Evolutionary conservation across 192 early-diverging fungal species (phyloP), one percentile per base, ranked within the genome.

Genomic region (Spizellomyces punctatus): DNA sequence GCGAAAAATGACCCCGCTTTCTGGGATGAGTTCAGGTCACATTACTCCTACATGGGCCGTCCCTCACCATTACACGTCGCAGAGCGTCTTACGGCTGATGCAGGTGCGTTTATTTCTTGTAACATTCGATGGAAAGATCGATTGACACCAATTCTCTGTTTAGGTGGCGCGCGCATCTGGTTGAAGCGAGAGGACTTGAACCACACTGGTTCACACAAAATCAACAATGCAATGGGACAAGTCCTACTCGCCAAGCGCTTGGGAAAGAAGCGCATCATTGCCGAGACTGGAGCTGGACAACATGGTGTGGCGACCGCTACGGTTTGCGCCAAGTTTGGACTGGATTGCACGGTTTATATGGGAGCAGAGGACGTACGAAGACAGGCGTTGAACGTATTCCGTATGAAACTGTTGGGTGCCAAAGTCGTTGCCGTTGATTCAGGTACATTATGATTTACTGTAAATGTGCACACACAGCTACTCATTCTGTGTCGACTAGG

Each of bases 141-240:
- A 36, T 36, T 3, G 27, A 36, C 27, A 36, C 27, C 50, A 47
- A 2, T 50, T 66, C 8, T 5, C 48, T 27, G 72, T 75, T 36
- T 36, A 36, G 88, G 91, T 42, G 97, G 97, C 61, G 96, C 97
- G 17, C 83, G 82, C 43, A 96, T 99, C 81, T 99, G 92, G 93
- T 85, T 99, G 76, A 99, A 99, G 85, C 90, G 97, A 72, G 97
- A 99, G 78, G 97, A 99, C 73, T 84, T 97, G 74, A 98, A 98
- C 83, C 96, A 99, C 80, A 99, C 97, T 46, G 97, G 97, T 56
- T 95, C 95, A 48, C 97, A 99, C 84, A 99, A 98, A 81, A 94
- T 99, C 85, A 99, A 99, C 83, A 99, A 99, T 64, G 96, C 95
- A 10, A 79, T 99, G 46, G 97, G 96, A 44, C 97, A 99, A 79